Evolutionary conservation across 169 alveolate genomes (phyloP).

Genomic region (Cyclospora cayetanensis): DNA sequence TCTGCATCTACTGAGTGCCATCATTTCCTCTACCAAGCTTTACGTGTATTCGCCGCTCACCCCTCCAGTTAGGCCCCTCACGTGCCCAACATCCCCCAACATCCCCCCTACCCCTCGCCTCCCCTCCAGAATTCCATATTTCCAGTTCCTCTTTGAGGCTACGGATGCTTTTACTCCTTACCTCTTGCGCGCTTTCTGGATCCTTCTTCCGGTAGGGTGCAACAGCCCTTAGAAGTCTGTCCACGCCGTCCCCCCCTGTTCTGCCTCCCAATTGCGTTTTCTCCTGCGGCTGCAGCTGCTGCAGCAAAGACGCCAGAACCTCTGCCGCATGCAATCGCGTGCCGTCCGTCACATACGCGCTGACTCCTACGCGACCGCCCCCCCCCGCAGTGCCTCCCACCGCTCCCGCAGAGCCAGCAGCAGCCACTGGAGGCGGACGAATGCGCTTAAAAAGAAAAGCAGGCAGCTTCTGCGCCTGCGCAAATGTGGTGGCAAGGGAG

Average conservation of each 20-base stretch:
- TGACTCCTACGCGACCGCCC: background rate
- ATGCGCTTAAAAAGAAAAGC: constrained; percentile 4
- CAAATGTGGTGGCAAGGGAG: background rate
- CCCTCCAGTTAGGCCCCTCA: no score
- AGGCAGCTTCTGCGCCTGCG: constrained; percentile 26
- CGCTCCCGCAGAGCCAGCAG: background rate
- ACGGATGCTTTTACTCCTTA: no score
- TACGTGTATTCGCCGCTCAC: no score
- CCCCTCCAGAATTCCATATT: no score
- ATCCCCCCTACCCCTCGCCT: no score
- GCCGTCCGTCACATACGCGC: constrained; percentile 12
- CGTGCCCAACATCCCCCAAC: no score
- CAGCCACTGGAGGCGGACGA: background rate
- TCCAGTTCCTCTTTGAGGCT: no score
- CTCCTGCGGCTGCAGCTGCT: constrained; percentile 76
- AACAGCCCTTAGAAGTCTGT: constrained; percentile 80
- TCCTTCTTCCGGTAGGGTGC: constrained; percentile 83
- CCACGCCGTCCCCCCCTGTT: constrained; percentile 81
- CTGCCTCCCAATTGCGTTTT: constrained; percentile 72
- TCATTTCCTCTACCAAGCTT: no score
- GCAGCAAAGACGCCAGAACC: constrained; percentile 79
- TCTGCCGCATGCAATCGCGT: constrained; percentile 77
- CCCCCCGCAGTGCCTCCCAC: constrained; percentile 22
- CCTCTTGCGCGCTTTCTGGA: constrained; percentile 83
- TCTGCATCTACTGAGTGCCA: no score